Evolutionary conservation across 148 eudicot species (phyloP), one percentile per base, ranked within the genome.

Genomic region (Dianthus caryophyllus): DNA sequence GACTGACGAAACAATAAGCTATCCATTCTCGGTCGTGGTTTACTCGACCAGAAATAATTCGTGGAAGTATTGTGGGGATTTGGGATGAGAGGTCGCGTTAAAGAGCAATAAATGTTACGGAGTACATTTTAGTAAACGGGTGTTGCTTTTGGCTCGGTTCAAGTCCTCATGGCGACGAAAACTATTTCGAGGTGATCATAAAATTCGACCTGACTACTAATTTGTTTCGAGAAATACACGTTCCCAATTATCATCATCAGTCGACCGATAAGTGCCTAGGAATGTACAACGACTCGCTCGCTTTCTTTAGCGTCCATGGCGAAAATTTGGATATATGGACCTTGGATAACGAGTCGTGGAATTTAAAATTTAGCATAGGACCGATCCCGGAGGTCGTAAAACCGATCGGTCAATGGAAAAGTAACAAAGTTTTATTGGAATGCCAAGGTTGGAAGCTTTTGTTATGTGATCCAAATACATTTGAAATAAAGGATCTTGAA

Each of bases 391-490:
- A 36, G 20, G 9, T 50, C 52, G 10, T 1, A 6, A 6, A 2
- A 0, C 69, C 69, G 8, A 1, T 66, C 15, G 70, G 70, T 54
- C 60, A 66, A 25, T 66, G 60, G 70, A 66, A 52, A 9, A 9
- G 18, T 33, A 36, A 66, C 26, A 49, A 31, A 8, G 41, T 52
- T 18, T 6, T 66, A 29, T 49, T 65, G 11, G 58, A 49, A 36
- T n/a, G 8, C 22, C 12, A 49, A 52, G 57, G 57, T 65, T 0
- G 36, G 30, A 17, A 46, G 14, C 69, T 65, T 9, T 15, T 9
- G 4, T 29, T 65, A 50, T 47, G 54, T 65, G 58, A 65, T 31
- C 69, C 46, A 55, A 24, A 55, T 25, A 55, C 60, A 9, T 8
- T 0, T 13, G 60, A 55, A 25, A 25, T 55, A 25, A 55, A 55